Conservation (phyloP, 768 basidiomycete species). For the Russula vinacea region DNA sequence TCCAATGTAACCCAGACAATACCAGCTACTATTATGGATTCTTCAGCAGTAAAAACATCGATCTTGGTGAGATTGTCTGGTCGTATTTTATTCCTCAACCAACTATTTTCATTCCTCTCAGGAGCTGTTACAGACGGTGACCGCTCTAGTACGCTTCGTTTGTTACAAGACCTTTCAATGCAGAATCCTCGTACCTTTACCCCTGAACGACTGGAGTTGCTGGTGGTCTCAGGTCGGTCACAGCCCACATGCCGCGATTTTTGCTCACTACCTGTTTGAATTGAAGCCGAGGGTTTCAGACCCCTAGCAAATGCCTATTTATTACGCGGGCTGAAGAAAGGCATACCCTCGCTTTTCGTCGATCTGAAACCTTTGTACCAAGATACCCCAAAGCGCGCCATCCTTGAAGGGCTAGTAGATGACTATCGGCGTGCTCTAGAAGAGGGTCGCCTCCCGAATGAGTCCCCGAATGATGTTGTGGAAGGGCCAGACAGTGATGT, state of each 20-base stretch:
- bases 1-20: conserved; percentile 83
- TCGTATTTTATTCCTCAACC: neutral
- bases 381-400: conserved; percentile 57
- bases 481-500: conserved; percentile 41
- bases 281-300: conserved; percentile 65
- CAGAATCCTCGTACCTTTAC: conserved; percentile 67
- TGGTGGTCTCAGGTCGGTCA: conserved; percentile 51
- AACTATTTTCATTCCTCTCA: conserved; percentile 25
- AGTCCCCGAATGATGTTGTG: conserved; percentile 11
- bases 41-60: conserved; percentile 60
- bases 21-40: conserved; percentile 77
- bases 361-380: conserved; percentile 85
- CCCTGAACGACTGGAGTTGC: conserved; percentile 71
- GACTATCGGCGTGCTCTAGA: conserved; percentile 41
- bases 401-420: conserved; percentile 69
- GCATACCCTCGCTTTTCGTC: conserved; percentile 89
- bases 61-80: conserved; percentile 50
- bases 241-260: neutral
- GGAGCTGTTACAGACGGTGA: conserved; percentile 48
- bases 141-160: conserved; percentile 50
- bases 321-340: conserved; percentile 65
- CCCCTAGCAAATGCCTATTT: conserved; percentile 66
- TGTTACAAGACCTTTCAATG: conserved; percentile 57
- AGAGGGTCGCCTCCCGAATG: conserved; percentile 31
- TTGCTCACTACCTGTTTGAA: neutral